Conservation (phyloP, 768 basidiomycete species). For the Mycena belliarum region DNA sequence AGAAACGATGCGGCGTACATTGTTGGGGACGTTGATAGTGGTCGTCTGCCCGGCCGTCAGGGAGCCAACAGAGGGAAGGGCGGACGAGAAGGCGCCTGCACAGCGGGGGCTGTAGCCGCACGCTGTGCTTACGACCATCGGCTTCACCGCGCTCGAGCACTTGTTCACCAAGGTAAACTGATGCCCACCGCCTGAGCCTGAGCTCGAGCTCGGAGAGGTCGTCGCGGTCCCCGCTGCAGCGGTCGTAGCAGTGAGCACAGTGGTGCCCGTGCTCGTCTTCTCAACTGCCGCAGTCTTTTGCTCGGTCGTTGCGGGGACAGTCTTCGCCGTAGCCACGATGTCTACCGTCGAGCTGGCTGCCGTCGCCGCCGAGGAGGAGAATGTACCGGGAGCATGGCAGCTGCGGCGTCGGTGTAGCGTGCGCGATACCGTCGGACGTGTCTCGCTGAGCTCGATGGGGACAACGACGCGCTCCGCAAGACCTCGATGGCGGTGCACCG, state of each 20-base stretch:
- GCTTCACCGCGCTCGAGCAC: conserved; percentile 14
- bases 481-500: conserved; percentile 1
- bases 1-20: not conserved
- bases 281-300: not conserved
- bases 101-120: conserved; percentile 19
- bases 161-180: conserved; percentile 15
- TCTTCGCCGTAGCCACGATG: not conserved
- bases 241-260: not conserved
- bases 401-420: conserved; percentile 10
- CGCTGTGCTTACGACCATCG: conserved; percentile 17
- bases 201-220: not conserved
- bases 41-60: conserved; percentile 10
- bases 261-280: not conserved
- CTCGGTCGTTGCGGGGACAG: not conserved
- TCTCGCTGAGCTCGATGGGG: not conserved
- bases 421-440: not conserved
- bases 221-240: not conserved
- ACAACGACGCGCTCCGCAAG: conserved; percentile 5
- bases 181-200: conserved; percentile 9
- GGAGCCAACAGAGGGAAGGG: conserved; percentile 5
- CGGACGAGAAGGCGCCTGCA: conserved; percentile 7
- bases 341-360: not conserved
- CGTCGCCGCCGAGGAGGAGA: not conserved
- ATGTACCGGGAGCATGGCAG: not conserved
- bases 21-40: conserved; percentile 2